Conservation (phyloP, 768 basidiomycete genomes). For the Tylopilus balloui region DNA sequence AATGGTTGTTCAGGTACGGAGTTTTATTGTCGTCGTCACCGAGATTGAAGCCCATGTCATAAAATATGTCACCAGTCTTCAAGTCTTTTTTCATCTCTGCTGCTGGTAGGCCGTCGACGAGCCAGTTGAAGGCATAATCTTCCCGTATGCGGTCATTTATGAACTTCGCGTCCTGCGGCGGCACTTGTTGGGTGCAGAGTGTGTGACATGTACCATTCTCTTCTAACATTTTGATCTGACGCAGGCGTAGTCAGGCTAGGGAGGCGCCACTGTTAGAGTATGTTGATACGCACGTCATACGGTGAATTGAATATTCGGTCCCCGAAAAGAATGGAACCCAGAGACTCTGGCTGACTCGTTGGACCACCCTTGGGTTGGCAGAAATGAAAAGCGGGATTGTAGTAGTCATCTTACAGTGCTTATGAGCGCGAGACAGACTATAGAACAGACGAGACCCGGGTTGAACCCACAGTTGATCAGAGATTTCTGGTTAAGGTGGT, state of each 20-base stretch:
- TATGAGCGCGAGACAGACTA: constrained; percentile 4
- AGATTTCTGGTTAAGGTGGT: constrained; percentile 59
- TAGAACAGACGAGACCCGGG: neutral
- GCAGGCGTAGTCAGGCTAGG: constrained; percentile 7
- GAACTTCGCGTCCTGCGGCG: constrained; percentile 74
- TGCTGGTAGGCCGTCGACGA: constrained; percentile 89
- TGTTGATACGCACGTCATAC: constrained; percentile 61
- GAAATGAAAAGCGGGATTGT: constrained; percentile 80
- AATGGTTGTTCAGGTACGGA: constrained; percentile 89
- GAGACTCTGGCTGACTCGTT: constrained; percentile 71
- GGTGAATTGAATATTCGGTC: constrained; percentile 91
- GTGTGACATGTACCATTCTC: constrained; percentile 70
- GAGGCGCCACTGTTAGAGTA: neutral
- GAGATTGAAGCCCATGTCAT: constrained; percentile 93
- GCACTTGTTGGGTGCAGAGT: constrained; percentile 62
- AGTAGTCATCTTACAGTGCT: constrained; percentile 75
- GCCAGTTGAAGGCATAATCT: constrained; percentile 92
- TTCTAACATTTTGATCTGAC: constrained; percentile 76
- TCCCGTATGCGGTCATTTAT: constrained; percentile 89
- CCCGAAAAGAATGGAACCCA: constrained; percentile 95
- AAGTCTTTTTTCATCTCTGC: constrained; percentile 87
- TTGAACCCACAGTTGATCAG: constrained; percentile 69
- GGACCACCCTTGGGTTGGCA: constrained; percentile 76
- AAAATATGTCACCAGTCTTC: constrained; percentile 80
- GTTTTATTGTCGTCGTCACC: constrained; percentile 62